A percentile compares a stretch with the other conserved stretches of the same genome.
These are phyloP conservation scores for Corylus heterophylla DNA, from an alignment of 306 rosid species.

Conservation along the genomic window DNA sequence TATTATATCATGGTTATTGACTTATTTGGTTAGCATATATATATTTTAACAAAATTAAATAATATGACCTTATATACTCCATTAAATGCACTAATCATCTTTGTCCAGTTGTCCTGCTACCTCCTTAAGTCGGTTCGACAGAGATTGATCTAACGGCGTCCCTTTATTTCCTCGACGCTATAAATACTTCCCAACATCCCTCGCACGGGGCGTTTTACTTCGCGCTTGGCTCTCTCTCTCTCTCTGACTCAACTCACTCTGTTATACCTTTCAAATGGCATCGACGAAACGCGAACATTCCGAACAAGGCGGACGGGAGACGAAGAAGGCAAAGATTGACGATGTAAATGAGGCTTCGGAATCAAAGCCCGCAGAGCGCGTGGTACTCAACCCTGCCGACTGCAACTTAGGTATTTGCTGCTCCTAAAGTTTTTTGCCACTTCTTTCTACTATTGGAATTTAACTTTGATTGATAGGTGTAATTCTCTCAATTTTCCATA, in stretches of 20 bases:
- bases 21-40: too few relatives aligned
- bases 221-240: neutral
- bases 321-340: slow-evolving; percentile 23
- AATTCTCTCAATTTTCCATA: neutral
- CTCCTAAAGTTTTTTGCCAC: neutral
- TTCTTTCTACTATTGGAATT: neutral
- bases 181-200: neutral
- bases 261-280: slow-evolving; percentile 19
- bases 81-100: too few relatives aligned
- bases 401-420: slow-evolving; percentile 36
- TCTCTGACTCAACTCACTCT: neutral
- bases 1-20: too few relatives aligned
- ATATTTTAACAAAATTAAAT: too few relatives aligned
- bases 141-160: neutral
- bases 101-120: too few relatives aligned
- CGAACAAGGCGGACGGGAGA: neutral
- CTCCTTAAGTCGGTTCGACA: neutral
- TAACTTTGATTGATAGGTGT: neutral
- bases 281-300: slow-evolving; percentile 18
- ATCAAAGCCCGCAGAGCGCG: neutral
- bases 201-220: neutral
- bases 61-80: too few relatives aligned
- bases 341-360: neutral
- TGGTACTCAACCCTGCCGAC: slow-evolving; percentile 40
- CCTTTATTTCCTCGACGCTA: neutral